Percentiles rank a stretch among this genome's conserved stretches.
These are phyloP conservation scores for Colletotrichum sp. DNA, from an alignment of 2,329 filamentous ascomycete species.

Conservation along the genomic window DNA sequence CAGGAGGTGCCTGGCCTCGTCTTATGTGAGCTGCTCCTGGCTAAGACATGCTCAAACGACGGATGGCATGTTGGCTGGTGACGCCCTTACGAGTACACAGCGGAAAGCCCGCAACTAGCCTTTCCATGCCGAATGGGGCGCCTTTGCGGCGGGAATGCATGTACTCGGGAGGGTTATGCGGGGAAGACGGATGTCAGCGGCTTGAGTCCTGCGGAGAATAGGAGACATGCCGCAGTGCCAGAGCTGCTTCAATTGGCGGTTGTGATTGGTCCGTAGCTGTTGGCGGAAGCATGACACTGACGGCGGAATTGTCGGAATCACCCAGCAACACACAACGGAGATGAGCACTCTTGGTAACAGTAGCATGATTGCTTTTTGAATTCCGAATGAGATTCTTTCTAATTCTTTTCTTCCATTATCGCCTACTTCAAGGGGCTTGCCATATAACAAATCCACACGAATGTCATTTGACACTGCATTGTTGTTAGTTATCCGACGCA, in stretches of 20 bases:
- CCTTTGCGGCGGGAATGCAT: neutral
- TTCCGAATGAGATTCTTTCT: no score
- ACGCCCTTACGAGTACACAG: neutral
- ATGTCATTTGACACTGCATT: no score
- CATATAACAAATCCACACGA: no score
- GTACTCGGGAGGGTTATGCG: slow-evolving; percentile 1
- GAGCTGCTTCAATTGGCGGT: neutral
- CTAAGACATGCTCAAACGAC: neutral
- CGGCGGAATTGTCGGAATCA: neutral
- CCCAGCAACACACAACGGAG: no score
- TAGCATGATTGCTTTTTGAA: no score
- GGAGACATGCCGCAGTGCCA: neutral
- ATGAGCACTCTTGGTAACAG: no score
- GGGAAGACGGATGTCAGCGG: slow-evolving; percentile 7
- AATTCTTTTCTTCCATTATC: no score
- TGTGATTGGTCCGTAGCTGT: neutral
- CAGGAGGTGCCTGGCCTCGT: neutral
- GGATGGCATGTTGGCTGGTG: neutral
- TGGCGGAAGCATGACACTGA: rapidly evolving
- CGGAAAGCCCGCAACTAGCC: slow-evolving; percentile 2
- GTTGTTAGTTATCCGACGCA: no score
- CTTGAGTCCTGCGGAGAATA: neutral
- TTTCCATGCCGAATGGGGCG: neutral
- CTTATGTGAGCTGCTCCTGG: neutral
- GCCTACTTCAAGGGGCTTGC: no score